Evolutionary conservation across 106 monocot species (phyloP).

Genomic region (Phalaenopsis equestris): DNA sequence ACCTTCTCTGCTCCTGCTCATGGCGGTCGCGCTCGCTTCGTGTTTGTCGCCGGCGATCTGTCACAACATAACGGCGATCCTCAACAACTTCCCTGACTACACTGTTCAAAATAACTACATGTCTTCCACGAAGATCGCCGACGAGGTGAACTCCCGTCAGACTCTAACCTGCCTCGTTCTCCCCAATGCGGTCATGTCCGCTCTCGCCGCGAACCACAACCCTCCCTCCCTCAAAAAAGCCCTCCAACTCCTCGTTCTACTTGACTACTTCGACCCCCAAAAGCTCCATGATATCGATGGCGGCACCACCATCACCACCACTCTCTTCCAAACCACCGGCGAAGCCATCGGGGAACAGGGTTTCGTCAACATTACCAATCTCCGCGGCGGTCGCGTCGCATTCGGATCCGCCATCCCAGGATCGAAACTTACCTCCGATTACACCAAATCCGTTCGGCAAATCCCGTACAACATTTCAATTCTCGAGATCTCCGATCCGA

Average conservation of each 20-base stretch:
- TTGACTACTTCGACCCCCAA: conserved; percentile 89
- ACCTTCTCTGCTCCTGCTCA: not conserved
- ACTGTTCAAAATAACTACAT: conserved; percentile 68
- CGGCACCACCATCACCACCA: conserved; percentile 77
- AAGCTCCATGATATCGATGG: conserved; percentile 78
- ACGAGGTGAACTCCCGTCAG: conserved; percentile 89
- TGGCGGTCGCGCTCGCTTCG: conserved; percentile 1
- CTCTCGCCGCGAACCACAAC: conserved; percentile 48
- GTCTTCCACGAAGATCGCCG: conserved; percentile 73
- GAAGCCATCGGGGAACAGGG: conserved; percentile 69
- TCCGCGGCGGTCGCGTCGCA: conserved; percentile 69
- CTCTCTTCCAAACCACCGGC: conserved; percentile 93
- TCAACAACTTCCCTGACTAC: conserved; percentile 62
- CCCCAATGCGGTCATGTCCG: conserved; percentile 61
- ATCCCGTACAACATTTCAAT: conserved; percentile 86
- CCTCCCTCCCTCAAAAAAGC: conserved; percentile 75
- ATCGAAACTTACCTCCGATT: conserved; percentile 45
- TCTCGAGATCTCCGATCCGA: conserved; percentile 71
- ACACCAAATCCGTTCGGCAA: conserved; percentile 74
- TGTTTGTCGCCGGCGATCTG: not conserved
- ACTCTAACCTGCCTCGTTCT: conserved; percentile 80
- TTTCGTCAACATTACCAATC: conserved; percentile 94
- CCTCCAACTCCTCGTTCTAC: conserved; percentile 83
- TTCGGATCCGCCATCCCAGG: conserved; percentile 64
- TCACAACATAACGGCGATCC: conserved; percentile 86